Evolutionary conservation across 768 basidiomycete genomes (phyloP).

Genomic region (Pleurotus ostreatus): DNA sequence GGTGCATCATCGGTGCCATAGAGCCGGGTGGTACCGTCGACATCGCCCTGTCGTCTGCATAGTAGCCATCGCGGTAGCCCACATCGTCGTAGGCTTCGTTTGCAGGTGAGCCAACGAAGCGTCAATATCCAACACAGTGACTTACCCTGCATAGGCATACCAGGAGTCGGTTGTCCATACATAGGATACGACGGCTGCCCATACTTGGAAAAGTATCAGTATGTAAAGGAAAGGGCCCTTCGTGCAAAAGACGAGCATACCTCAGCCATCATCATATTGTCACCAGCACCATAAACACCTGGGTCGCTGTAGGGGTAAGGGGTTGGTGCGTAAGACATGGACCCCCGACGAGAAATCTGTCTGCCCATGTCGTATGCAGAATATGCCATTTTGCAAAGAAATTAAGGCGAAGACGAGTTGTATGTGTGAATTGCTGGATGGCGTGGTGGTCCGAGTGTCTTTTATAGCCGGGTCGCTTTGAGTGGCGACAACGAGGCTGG

Average conservation of each 20-base stretch:
- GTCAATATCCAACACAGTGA: not conserved
- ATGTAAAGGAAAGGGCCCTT: slow-evolving; percentile 1
- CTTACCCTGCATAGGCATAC: slow-evolving; percentile 31
- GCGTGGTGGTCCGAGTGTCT: not conserved
- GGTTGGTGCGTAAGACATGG: slow-evolving; percentile 8
- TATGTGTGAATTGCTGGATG: not conserved
- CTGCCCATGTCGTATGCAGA: slow-evolving; percentile 33
- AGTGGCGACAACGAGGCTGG: slow-evolving; percentile 13
- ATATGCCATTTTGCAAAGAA: slow-evolving; percentile 30
- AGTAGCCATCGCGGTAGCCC: slow-evolving; percentile 46
- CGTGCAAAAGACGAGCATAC: slow-evolving; percentile 31
- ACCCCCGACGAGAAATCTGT: slow-evolving; percentile 10
- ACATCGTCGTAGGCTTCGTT: slow-evolving; percentile 53
- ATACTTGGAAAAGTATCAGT: slow-evolving; percentile 28
- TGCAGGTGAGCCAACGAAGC: slow-evolving; percentile 4
- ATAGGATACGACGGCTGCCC: slow-evolving; percentile 41
- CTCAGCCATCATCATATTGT: slow-evolving; percentile 22
- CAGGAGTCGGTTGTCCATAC: slow-evolving; percentile 35
- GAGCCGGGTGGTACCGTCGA: slow-evolving; percentile 28
- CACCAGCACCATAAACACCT: slow-evolving; percentile 25
- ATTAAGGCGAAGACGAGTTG: not conserved
- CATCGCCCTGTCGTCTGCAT: slow-evolving; percentile 38
- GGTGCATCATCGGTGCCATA: slow-evolving; percentile 27
- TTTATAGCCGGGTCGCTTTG: slow-evolving; percentile 6
- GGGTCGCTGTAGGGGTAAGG: slow-evolving; percentile 18